Evolutionary conservation across 2,329 filamentous ascomycete genomes (phyloP).

Genomic region (Bipolaris oryzae): DNA sequence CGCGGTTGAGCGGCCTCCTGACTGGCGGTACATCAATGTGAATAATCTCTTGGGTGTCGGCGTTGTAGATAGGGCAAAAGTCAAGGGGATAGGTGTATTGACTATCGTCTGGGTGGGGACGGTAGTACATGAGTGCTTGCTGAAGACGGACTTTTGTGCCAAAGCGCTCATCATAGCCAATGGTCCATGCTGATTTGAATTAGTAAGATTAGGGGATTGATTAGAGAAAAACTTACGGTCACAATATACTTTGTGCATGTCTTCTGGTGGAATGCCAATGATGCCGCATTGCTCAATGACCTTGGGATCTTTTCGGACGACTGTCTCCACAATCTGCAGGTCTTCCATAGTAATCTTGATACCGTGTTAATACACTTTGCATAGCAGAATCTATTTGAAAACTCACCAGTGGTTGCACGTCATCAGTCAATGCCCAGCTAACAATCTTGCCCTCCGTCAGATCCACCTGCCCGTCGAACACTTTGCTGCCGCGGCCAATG

Average conservation of each 20-base stretch:
- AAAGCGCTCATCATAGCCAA: constrained; percentile 90
- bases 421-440: constrained; percentile 75
- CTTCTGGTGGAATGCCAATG: constrained; percentile 76
- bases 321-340: constrained; percentile 76
- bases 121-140: constrained; percentile 95
- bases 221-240: constrained; percentile 66
- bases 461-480: constrained; percentile 83
- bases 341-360: constrained; percentile 86
- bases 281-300: constrained; percentile 91
- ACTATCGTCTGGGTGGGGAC: constrained; percentile 80
- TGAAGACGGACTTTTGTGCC: constrained; percentile 80
- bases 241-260: constrained; percentile 96
- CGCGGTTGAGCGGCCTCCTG: constrained; percentile 74
- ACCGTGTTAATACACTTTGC: constrained; percentile 2
- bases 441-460: constrained; percentile 69
- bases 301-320: constrained; percentile 77
- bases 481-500: constrained; percentile 77
- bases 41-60: constrained; percentile 77
- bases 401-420: constrained; percentile 78
- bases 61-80: constrained; percentile 91
- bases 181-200: constrained; percentile 74
- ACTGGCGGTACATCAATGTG: constrained; percentile 83
- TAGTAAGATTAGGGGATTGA: constrained; percentile 13
- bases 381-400: background rate
- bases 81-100: constrained; percentile 92